A percentile compares a stretch with the other conserved stretches of the same genome.
phyloP scores from a whole-genome alignment of 2,329 filamentous ascomycete genomes.

The Biscogniauxia marginata region DNA sequence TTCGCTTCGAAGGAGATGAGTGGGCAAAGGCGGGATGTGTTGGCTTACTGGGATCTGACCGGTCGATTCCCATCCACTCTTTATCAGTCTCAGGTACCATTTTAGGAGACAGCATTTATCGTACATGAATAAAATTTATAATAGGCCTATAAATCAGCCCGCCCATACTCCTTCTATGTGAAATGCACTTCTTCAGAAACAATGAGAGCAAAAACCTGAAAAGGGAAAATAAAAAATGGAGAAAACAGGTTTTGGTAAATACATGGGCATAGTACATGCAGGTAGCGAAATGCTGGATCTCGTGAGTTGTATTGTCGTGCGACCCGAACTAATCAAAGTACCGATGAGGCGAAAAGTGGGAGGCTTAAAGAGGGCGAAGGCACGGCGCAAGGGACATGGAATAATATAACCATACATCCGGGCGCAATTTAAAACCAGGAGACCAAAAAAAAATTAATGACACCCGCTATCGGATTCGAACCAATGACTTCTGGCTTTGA shows the following conservation, averaged over 20 bases:
- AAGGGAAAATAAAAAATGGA: not conserved
- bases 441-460: not conserved
- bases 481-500: slow-evolving; percentile 8
- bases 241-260: too few relatives aligned
- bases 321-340: too few relatives aligned
- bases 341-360: too few relatives aligned
- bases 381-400: too few relatives aligned
- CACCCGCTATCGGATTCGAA: slow-evolving; percentile 15
- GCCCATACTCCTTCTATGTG: too few relatives aligned
- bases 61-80: not conserved
- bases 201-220: too few relatives aligned
- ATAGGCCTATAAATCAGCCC: not conserved
- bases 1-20: not conserved
- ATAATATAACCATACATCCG: too few relatives aligned
- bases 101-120: not conserved
- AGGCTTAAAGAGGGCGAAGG: too few relatives aligned
- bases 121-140: not conserved
- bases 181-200: too few relatives aligned
- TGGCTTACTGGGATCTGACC: not conserved
- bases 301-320: too few relatives aligned
- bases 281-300: too few relatives aligned
- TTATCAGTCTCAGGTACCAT: not conserved
- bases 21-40: not conserved
- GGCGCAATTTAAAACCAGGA: not conserved
- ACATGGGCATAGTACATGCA: not conserved